Evolutionary conservation across 805 yeast species (phyloP).

Genomic region (Gaillardinia entomophila): DNA sequence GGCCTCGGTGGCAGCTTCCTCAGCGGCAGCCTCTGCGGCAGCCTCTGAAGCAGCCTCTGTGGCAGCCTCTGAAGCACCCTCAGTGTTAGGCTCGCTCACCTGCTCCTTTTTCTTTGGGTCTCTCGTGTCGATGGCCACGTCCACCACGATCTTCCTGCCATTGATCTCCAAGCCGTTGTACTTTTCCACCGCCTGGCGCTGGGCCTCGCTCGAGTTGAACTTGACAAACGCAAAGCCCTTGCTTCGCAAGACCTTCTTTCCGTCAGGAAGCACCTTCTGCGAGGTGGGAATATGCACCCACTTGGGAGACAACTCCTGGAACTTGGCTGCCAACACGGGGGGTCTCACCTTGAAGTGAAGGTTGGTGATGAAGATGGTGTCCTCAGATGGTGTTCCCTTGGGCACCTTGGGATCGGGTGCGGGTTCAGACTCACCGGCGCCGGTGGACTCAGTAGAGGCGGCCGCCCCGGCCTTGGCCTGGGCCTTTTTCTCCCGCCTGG

Average conservation of each 20-base stretch:
- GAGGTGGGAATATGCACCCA: slow-evolving; percentile 57
- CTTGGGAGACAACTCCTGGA: slow-evolving; percentile 45
- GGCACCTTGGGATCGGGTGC: slow-evolving; percentile 15
- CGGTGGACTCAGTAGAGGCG: slow-evolving; percentile 6
- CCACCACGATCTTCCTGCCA: slow-evolving; percentile 62
- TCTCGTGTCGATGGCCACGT: slow-evolving; percentile 65
- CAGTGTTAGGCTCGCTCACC: too few relatives aligned
- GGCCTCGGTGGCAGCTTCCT: background rate
- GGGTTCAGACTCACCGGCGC: slow-evolving; percentile 3
- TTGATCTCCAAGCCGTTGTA: slow-evolving; percentile 61
- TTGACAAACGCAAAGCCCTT: slow-evolving; percentile 65
- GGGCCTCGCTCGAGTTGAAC: slow-evolving; percentile 55
- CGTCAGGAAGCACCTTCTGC: slow-evolving; percentile 40
- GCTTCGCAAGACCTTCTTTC: slow-evolving; percentile 36
- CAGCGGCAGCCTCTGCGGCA: background rate
- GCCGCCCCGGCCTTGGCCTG: slow-evolving; percentile 12
- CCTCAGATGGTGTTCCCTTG: slow-evolving; percentile 50
- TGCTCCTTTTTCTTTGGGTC: slow-evolving; percentile 6
- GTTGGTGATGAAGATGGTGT: slow-evolving; percentile 58
- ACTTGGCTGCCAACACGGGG: slow-evolving; percentile 40
- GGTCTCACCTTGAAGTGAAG: slow-evolving; percentile 47
- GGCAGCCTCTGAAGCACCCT: background rate
- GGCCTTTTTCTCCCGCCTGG: slow-evolving; percentile 14
- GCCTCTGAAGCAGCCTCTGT: background rate
- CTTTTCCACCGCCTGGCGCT: slow-evolving; percentile 64